Conservation (phyloP, 768 basidiomycete species). For the Collybiopsis luxurians region DNA sequence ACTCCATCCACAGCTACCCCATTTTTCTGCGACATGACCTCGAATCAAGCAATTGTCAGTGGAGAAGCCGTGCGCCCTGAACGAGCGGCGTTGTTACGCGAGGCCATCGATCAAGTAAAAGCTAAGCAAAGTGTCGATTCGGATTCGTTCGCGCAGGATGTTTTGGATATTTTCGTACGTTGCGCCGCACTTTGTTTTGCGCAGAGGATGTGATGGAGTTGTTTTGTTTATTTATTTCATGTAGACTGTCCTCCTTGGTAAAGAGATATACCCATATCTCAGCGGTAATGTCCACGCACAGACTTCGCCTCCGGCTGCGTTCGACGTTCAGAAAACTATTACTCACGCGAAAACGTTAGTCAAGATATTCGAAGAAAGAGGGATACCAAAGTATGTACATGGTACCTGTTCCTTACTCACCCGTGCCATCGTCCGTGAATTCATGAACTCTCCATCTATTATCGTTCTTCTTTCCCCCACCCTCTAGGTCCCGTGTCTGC, state of each 20-base stretch:
- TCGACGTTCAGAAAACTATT: slow-evolving; percentile 39
- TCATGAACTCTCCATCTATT: neutral
- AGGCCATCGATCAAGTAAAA: slow-evolving; percentile 28
- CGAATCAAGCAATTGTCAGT: slow-evolving; percentile 46
- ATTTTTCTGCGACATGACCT: slow-evolving; percentile 47
- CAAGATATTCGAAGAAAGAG: slow-evolving; percentile 36
- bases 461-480: neutral
- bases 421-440: too few species aligned
- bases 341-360: slow-evolving; percentile 41
- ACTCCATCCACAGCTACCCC: slow-evolving; percentile 14
- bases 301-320: slow-evolving; percentile 39
- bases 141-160: slow-evolving; percentile 28
- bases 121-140: slow-evolving; percentile 14
- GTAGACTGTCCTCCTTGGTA: slow-evolving; percentile 44
- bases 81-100: slow-evolving; percentile 25
- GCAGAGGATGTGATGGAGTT: neutral
- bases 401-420: too few species aligned
- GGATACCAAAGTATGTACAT: slow-evolving; percentile 36
- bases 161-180: slow-evolving; percentile 37
- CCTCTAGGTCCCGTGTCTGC: slow-evolving; percentile 43
- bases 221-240: neutral
- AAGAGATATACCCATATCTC: slow-evolving; percentile 38
- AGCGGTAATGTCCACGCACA: slow-evolving; percentile 44
- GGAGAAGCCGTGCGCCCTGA: slow-evolving; percentile 30
- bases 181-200: neutral